Evolutionary conservation across 2,329 filamentous ascomycete species (phyloP).

Genomic region (Chrysosporium keratinophilum): DNA sequence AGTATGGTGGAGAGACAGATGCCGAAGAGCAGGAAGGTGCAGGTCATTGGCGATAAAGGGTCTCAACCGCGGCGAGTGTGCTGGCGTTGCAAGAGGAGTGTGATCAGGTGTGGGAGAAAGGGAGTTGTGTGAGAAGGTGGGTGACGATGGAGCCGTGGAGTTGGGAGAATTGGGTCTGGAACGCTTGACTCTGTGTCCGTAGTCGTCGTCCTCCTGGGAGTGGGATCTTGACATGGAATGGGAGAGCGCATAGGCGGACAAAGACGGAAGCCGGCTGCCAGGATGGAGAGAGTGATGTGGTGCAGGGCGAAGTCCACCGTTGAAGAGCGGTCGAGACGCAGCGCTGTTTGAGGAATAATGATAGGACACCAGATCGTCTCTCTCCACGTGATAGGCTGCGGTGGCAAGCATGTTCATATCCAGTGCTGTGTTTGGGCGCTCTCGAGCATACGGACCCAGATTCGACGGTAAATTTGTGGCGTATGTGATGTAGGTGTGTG

Average conservation of each 20-base stretch:
- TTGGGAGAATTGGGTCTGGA: constrained; percentile 89
- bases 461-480: constrained; percentile 49
- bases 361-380: constrained; percentile 43
- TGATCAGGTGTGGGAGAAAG: constrained; percentile 92
- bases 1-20: constrained; percentile 55
- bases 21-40: constrained; percentile 77
- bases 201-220: constrained; percentile 60
- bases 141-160: constrained; percentile 89
- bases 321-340: constrained; percentile 26
- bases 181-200: constrained; percentile 64
- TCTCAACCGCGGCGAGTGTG: constrained; percentile 82
- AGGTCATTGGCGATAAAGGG: constrained; percentile 61
- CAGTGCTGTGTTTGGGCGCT: constrained; percentile 42
- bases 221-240: constrained; percentile 79
- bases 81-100: constrained; percentile 94
- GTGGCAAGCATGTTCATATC: constrained; percentile 62
- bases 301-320: constrained; percentile 20
- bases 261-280: constrained; percentile 58
- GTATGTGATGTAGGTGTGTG: constrained; percentile 66
- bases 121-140: constrained; percentile 92
- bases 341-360: constrained; percentile 23
- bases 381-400: constrained; percentile 56
- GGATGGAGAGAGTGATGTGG: constrained; percentile 35
- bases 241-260: constrained; percentile 62
- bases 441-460: constrained; percentile 45